Evolutionary conservation across 2,329 filamentous ascomycete genomes (phyloP), one percentile per base, ranked within the genome.

Genomic region (Penicillium sp.): DNA sequence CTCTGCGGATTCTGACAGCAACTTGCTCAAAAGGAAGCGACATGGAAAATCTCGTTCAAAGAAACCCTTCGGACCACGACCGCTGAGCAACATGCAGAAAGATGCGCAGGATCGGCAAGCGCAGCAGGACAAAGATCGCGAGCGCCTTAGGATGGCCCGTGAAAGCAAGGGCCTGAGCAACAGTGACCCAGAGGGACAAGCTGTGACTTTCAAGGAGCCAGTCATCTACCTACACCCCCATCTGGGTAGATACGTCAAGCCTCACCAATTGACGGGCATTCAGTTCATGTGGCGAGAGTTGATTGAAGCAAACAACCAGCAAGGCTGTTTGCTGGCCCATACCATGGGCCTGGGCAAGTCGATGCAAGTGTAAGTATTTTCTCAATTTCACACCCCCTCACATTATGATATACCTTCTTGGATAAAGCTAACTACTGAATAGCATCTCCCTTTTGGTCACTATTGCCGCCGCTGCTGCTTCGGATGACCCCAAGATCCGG

Each of bases 301-400:
- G 49, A 86, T 94, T 6, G 83, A 84, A 35, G 84, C 88, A 59
- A 79, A 83, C 4, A 79, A 81, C 5, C 83, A 84, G 19, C 88
- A 93, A 75, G 93, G 93, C 2, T 96, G 91, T 72, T 83, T 96
- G 13, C 82, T 97, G 22, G 91, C 93, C 6, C 93, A 97, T 74
- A 92, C 91, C 0, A 97, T 97, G 93, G 93, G 93, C 1, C 79
- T 97, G 2, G 93, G 93, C 17, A 97, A 97, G 79, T 96, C 93
- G 0, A 92, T 96, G 89, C 93, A 97, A 79, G 86, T 92, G 80
- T 84, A 77, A 78, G 81, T 78, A 33, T 38, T 24, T 19, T 24
- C 17, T 24, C 28, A 2, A 33, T n/a, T 9, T 37, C 10, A 17
- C 9, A n/a, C 30, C 4, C 3, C 35, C 35, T 37, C 35, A 15